Evolutionary conservation across 352 stramenopile genomes (phyloP), one percentile per base, ranked within the genome.

Genomic region (Phytophthora hybrid): DNA sequence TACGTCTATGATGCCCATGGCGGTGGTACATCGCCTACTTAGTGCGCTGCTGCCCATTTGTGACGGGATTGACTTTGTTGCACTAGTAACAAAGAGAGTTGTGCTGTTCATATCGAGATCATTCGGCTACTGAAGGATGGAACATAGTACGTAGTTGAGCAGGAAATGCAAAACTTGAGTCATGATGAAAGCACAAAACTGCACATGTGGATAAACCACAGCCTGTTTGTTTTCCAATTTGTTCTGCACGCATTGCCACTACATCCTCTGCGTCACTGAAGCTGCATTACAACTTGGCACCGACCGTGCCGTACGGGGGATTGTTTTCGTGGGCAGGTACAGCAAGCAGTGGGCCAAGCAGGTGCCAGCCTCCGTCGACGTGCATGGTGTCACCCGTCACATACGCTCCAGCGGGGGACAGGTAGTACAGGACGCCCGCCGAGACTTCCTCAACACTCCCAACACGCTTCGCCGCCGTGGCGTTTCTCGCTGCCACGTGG

Each of bases 401-500:
- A 77, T 98, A 98, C 11, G 84, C 83, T 3, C 93, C 87, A 4
- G 91, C 94, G 54, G 96, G 93, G 21, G 87, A 94, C 46, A 98
- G 79, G 66, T 98, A 89, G 83, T 97, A 98, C 32, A 95, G 71
- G 11, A 98, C 93, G 18, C 87, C 84, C 18, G 87, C 90, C 37
- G 88, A 88, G 29, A 98, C 87, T 73, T 99, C 96, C 73, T 99
- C 89, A n/a, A 97, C 84, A 19, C 86, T 97, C 29, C 91, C 94
- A 51, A 98, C 92, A 47, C 96, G 84, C 71, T 97, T 95, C 37
- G 93, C 91, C 1, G 74, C 57, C 26, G 95, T 97, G 53, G 97
- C 84, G 14, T 83, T 83, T 59, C 90, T 87, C 3, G 93, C 83
- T 18, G 94, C 82, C 46, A 84, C 85, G 52, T 96, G 83, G 66